Base-by-base conservation (phyloP, 2,329 filamentous ascomycete species). In the Neoarthrinium moseri region DNA sequence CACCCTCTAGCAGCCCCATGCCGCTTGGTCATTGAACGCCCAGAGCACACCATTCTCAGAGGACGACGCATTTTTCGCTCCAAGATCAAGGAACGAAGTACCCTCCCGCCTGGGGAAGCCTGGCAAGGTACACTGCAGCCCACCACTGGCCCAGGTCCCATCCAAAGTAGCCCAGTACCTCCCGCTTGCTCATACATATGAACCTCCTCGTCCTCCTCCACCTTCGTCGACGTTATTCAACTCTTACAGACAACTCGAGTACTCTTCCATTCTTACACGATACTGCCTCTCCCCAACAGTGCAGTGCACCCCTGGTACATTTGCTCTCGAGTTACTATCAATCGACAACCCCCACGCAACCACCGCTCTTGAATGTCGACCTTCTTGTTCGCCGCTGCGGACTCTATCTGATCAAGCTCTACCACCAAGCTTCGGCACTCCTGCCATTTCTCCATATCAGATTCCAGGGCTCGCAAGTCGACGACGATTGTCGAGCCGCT, bases 11-110 rank as follows among this genome's bases (percentile, higher is more conserved):
- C 13, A 8, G 13, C 26, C n/a, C 39, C 39, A 29, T 27, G 26
- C 33, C 41, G 32, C 32, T 44, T 34, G 41, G 41, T 36, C 39
- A 43, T 43, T 18, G 17, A 32, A n/a, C 29, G 39, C 39, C 29
- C 29, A 43, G 27, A 43, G 39, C 39, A 43, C 39, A 43, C 39
- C 39, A 43, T 43, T 33, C 17, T 40, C n/a, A 15, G 39, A 44
- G 20, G 22, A n/a, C 15, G 21, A 36, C 36, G 41, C 41, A 37
- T 44, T 35, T 35, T 27, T 6, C 5, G 30, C 27, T 26, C 27
- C 21, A 40, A 40, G 37, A 40, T 40, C 37, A 5, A 44, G 22
- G 30, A n/a, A 29, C 30, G 12, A 44, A 20, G 41, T 44, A 44
- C 41, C 21, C 10, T 36, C 41, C n/a, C 41, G 27, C 30, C 4